Percentiles rank a stretch among this genome's conserved stretches.
These are phyloP conservation scores for Fusarium poae DNA, from an alignment of 2,329 filamentous ascomycete species.

Conservation along the genomic window DNA sequence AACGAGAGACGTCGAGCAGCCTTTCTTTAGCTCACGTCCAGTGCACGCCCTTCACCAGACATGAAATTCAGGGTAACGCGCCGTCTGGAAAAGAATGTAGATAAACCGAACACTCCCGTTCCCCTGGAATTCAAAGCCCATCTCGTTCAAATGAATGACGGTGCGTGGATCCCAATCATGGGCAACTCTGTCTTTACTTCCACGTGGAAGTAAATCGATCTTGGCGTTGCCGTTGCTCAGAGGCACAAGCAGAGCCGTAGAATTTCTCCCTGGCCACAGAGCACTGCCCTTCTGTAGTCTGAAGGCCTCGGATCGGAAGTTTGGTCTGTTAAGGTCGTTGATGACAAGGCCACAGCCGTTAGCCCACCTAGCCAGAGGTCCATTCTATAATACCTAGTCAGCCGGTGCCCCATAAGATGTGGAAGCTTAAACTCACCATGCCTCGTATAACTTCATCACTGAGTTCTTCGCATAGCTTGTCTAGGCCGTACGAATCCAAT, in stretches of 20 bases:
- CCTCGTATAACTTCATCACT: slow-evolving; percentile 29
- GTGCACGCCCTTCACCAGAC: slow-evolving; percentile 1
- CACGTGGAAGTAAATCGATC: slow-evolving; percentile 33
- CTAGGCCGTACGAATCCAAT: slow-evolving; percentile 29
- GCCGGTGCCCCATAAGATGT: background rate
- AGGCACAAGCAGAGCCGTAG: slow-evolving; percentile 32
- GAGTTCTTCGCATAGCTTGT: slow-evolving; percentile 21
- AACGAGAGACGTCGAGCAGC: background rate
- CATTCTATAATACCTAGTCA: slow-evolving; percentile 12
- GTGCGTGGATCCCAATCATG: slow-evolving; percentile 33
- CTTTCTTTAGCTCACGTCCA: background rate
- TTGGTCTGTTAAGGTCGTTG: slow-evolving; percentile 26
- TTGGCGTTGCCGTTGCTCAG: slow-evolving; percentile 19
- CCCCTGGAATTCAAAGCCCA: slow-evolving; percentile 32
- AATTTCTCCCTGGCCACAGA: slow-evolving; percentile 26
- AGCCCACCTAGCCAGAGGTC: slow-evolving; percentile 21
- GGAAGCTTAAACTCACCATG: slow-evolving; percentile 20
- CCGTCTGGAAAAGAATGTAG: slow-evolving; percentile 36
- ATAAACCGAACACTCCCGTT: slow-evolving; percentile 40
- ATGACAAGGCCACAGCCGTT: slow-evolving; percentile 19
- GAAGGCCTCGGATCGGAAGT: slow-evolving; percentile 36
- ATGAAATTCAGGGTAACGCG: background rate
- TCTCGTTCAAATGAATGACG: slow-evolving; percentile 38
- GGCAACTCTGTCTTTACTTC: slow-evolving; percentile 13
- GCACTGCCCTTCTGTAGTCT: slow-evolving; percentile 31